Evolutionary conservation across 163 green algal species (phyloP).

Genomic region (Chloromonas sp.): DNA sequence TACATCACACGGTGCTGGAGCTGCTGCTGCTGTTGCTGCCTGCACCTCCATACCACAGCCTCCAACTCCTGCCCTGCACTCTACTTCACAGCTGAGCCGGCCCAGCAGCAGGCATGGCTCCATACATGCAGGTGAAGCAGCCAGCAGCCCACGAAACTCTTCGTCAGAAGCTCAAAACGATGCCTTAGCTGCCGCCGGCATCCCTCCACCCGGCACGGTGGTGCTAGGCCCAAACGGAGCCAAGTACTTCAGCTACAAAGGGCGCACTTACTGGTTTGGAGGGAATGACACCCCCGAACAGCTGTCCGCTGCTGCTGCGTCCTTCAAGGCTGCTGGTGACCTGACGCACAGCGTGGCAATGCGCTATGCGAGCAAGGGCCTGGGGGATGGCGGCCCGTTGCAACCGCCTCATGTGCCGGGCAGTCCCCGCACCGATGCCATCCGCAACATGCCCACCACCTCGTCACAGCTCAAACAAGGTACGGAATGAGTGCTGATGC

Average conservation of each 20-base stretch:
- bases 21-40: background rate
- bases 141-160: no score
- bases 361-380: background rate
- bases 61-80: background rate
- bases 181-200: background rate
- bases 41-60: background rate
- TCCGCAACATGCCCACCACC: background rate
- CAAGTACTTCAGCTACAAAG: constrained; percentile 6
- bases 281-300: constrained; percentile 1
- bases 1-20: no score
- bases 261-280: constrained; percentile 2
- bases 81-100: background rate
- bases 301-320: background rate
- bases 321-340: background rate
- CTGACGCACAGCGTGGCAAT: background rate
- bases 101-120: background rate
- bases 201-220: background rate
- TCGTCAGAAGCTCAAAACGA: background rate
- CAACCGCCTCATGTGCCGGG: background rate
- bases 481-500: background rate
- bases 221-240: background rate
- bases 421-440: background rate
- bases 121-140: background rate
- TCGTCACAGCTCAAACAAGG: background rate
- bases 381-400: background rate